phyloP scores from a whole-genome alignment of 352 stramenopile species.

The Globisporangium abappressorium region DNA sequence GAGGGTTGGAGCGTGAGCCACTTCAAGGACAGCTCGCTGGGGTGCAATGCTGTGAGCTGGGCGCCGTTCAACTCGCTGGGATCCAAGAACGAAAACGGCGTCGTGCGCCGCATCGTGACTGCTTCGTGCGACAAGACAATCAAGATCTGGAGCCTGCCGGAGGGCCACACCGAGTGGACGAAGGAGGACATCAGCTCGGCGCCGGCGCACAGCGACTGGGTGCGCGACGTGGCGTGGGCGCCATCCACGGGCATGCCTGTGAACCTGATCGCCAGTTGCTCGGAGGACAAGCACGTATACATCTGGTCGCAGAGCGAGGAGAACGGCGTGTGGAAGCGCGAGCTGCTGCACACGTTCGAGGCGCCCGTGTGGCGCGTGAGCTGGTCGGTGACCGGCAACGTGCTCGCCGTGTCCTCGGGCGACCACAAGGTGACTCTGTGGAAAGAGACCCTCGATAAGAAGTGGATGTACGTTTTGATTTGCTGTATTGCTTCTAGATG shows the following conservation, averaged over 20 bases:
- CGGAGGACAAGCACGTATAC: slow-evolving; percentile 89
- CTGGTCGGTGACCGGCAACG: slow-evolving; percentile 98
- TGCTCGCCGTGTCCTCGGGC: slow-evolving; percentile 96
- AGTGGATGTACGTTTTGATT: slow-evolving; percentile 86
- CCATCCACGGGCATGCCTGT: slow-evolving; percentile 91
- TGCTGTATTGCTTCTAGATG: not conserved
- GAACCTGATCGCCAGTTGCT: slow-evolving; percentile 93
- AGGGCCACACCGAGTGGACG: slow-evolving; percentile 74
- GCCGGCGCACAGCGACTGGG: slow-evolving; percentile 93
- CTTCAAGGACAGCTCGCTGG: slow-evolving; percentile 93
- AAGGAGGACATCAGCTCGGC: slow-evolving; percentile 74
- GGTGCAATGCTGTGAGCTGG: slow-evolving; percentile 97
- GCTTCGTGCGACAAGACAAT: slow-evolving; percentile 97
- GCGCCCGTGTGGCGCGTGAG: slow-evolving; percentile 97
- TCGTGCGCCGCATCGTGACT: slow-evolving; percentile 89
- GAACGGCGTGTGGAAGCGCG: slow-evolving; percentile 86
- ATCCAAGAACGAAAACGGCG: slow-evolving; percentile 37
- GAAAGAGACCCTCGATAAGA: slow-evolving; percentile 97
- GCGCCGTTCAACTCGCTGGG: slow-evolving; percentile 85
- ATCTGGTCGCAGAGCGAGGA: slow-evolving; percentile 94
- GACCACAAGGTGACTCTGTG: slow-evolving; percentile 97
- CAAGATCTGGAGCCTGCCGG: slow-evolving; percentile 91
- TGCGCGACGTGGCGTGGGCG: slow-evolving; percentile 97
- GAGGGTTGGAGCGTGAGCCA: slow-evolving; percentile 91
- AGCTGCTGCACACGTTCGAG: slow-evolving; percentile 93